A percentile compares a stretch with the other conserved stretches of the same genome.
Evolutionary conservation across 192 early-diverging fungal genomes (phyloP).

Genomic region (Chytriomyces hyalinus): DNA sequence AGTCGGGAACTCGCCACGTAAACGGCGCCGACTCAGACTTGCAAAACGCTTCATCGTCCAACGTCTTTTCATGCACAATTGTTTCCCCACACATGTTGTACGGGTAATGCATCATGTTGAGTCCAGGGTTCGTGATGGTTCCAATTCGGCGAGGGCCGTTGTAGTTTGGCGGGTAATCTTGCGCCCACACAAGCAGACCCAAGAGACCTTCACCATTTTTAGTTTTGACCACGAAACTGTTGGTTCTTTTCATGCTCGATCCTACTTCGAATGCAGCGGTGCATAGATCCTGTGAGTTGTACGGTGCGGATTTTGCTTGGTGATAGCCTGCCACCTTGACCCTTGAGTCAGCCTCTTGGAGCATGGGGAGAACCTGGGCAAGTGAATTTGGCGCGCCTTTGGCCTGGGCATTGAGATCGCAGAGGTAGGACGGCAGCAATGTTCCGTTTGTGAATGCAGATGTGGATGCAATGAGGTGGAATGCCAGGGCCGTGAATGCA

Average conservation of each 20-base stretch:
- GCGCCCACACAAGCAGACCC: conserved; percentile 46
- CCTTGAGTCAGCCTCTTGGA: conserved; percentile 27
- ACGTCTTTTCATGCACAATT: conserved; percentile 25
- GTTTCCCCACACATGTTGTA: conserved; percentile 33
- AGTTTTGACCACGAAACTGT: conserved; percentile 11
- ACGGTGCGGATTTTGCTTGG: conserved; percentile 5
- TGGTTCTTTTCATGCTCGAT: neutral
- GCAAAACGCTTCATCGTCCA: conserved; percentile 26
- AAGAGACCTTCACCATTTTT: neutral
- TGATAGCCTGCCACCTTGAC: conserved; percentile 31
- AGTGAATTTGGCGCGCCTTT: conserved; percentile 35
- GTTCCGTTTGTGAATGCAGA: conserved; percentile 40
- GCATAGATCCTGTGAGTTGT: conserved; percentile 32
- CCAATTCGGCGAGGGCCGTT: conserved; percentile 27
- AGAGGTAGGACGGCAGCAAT: conserved; percentile 37
- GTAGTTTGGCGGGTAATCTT: conserved; percentile 11
- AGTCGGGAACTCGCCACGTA: conserved; percentile 12
- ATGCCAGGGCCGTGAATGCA: neutral
- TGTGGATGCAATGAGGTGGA: neutral
- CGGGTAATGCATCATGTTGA: conserved; percentile 40
- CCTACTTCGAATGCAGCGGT: conserved; percentile 15
- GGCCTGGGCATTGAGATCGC: conserved; percentile 30
- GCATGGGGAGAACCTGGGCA: conserved; percentile 32
- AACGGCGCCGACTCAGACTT: conserved; percentile 12
- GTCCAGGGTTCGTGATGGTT: conserved; percentile 17